Evolutionary conservation across 768 basidiomycete genomes (phyloP).

Genomic region (Tricholoma bakamatsutake): DNA sequence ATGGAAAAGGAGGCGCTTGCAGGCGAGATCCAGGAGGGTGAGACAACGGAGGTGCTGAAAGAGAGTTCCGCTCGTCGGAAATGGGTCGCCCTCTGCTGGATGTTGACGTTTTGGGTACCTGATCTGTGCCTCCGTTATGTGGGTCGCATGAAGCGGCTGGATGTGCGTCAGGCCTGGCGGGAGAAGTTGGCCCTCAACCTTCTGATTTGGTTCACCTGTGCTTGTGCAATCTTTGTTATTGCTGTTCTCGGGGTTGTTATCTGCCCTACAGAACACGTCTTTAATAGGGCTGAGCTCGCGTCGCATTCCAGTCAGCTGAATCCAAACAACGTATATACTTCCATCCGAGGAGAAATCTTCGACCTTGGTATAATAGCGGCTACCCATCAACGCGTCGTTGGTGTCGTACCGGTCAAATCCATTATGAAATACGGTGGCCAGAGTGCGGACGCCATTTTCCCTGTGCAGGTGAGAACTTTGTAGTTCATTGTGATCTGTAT

Average conservation of each 20-base stretch:
- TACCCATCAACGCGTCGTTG: conserved; percentile 62
- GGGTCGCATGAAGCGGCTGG: conserved; percentile 91
- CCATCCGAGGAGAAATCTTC: conserved; percentile 93
- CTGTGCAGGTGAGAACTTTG: conserved; percentile 68
- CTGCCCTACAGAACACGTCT: conserved; percentile 94
- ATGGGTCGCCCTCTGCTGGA: conserved; percentile 87
- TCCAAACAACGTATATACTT: conserved; percentile 72
- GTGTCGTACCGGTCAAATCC: conserved; percentile 67
- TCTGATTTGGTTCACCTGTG: conserved; percentile 93
- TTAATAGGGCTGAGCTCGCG: conserved; percentile 68
- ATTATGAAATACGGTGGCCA: conserved; percentile 82
- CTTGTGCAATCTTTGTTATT: conserved; percentile 88
- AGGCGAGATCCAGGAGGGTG: conserved; percentile 81
- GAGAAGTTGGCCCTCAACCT: conserved; percentile 95
- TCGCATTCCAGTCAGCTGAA: conserved; percentile 57
- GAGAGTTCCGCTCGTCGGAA: conserved; percentile 74
- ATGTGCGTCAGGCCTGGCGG: conserved; percentile 94
- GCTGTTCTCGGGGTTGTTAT: conserved; percentile 82
- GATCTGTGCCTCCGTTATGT: conserved; percentile 58
- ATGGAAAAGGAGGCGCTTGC: conserved; percentile 80
- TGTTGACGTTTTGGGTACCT: conserved; percentile 91
- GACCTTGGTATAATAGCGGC: conserved; percentile 67
- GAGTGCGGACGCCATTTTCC: conserved; percentile 75
- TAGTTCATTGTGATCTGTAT: not conserved
- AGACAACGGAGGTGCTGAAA: conserved; percentile 82